Base-by-base conservation (phyloP, 345 rosid species). In the Rubroshorea leprosula region DNA sequence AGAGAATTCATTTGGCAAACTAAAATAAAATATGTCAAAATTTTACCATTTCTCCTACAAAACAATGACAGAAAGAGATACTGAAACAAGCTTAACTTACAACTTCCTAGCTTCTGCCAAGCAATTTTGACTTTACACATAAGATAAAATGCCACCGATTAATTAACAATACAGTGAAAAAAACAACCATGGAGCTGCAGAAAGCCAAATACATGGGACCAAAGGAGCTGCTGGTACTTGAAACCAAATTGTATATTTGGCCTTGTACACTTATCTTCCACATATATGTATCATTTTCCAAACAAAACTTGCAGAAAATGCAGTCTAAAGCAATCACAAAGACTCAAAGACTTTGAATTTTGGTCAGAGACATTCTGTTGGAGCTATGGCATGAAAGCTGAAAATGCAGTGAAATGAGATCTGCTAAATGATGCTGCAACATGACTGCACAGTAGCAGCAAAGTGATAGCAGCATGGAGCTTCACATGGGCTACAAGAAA, bases 291-390 rank as follows among this genome's bases (percentile, higher is more conserved):
- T 50, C 49, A 13, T 4, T 51, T 19, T 24, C 43, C 18, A 8
- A 48, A 16, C 22, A 12, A 19, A 49, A 2, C 11, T 24, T 23
- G 7, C 19, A 57, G 25, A 44, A 24, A 16, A 24, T 41, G 61
- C 21, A 43, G 1, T 39, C 21, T 29, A 19, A 60, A 59, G 53
- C 51, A 53, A 43, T 63, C 27, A 8, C 20, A 49, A 51, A 18
- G 20, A 35, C 9, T n/a, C n/a, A n/a, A n/a, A n/a, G n/a, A n/a
- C n/a, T n/a, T n/a, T 5, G 24, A 35, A 23, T 25, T 22, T 57
- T 29, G 27, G 47, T 18, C 6, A 29, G 41, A 39, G 23, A 66
- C 19, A 18, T n/a, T n/a, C n/a, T n/a, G n/a, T n/a, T n/a, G n/a
- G n/a, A n/a, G n/a, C n/a, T n/a, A n/a, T n/a, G n/a, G n/a, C n/a